Conservation (phyloP, 164 flowering plant species). For the Euptelea pleiosperma region DNA sequence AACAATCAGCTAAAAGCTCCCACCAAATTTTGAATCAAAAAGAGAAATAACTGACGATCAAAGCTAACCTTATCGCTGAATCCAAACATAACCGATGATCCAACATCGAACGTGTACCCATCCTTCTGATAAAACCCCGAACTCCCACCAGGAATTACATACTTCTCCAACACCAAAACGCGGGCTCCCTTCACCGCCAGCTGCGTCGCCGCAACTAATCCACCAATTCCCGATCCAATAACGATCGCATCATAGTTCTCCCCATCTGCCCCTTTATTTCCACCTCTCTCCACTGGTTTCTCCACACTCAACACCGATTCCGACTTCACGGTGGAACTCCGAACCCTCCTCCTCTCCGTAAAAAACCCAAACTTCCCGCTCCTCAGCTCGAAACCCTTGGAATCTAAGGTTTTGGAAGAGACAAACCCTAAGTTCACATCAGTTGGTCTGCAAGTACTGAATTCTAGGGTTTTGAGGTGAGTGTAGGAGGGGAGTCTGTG, state of each 20-base stretch:
- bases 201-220: constrained; percentile 94
- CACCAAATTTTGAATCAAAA: too few species aligned
- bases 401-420: neutral
- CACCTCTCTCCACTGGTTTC: constrained; percentile 26
- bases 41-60: neutral
- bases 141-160: constrained; percentile 98
- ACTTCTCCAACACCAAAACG: constrained; percentile 94
- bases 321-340: constrained; percentile 14
- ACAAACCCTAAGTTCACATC: neutral
- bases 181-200: constrained; percentile 88
- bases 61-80: constrained; percentile 82
- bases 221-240: constrained; percentile 97
- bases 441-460: neutral
- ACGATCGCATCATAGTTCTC: constrained; percentile 81
- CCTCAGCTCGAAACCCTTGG: neutral
- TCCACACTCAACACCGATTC: constrained; percentile 42
- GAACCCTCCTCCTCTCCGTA: constrained; percentile 6
- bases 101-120: constrained; percentile 93
- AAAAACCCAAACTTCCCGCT: neutral
- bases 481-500: neutral
- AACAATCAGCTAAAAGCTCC: too few species aligned
- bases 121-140: constrained; percentile 83
- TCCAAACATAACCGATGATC: constrained; percentile 99
- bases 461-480: constrained; percentile 4
- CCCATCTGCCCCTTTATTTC: constrained; percentile 15